Percentiles rank a stretch among this genome's conserved stretches.
These are phyloP conservation scores for Pythium aquatile DNA, from an alignment of 352 stramenopile genomes.

Conservation along the genomic window DNA sequence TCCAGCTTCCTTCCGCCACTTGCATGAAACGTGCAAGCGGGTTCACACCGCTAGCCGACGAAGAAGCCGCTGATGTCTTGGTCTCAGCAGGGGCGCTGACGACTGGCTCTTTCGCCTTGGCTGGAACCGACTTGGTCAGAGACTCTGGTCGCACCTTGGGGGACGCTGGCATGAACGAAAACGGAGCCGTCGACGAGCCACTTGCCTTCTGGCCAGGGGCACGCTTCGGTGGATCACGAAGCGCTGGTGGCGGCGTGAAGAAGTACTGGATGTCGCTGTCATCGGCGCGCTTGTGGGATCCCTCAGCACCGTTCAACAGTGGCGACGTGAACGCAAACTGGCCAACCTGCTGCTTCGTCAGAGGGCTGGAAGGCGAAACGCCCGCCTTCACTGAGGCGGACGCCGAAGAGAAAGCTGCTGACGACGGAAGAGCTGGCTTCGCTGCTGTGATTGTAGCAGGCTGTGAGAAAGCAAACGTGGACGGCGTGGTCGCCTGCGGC, in stretches of 20 bases:
- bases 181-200: conserved; percentile 36
- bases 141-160: conserved; percentile 54
- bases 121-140: conserved; percentile 31
- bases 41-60: neutral
- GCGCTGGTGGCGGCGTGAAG: conserved; percentile 58
- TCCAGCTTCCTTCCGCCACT: conserved; percentile 60
- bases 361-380: neutral
- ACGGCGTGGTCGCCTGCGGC: neutral
- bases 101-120: conserved; percentile 23
- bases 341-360: conserved; percentile 20
- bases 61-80: neutral
- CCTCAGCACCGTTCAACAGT: neutral
- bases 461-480: conserved; percentile 19
- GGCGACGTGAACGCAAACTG: conserved; percentile 61
- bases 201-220: conserved; percentile 25
- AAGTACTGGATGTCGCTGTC: conserved; percentile 49
- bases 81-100: neutral
- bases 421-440: neutral
- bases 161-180: conserved; percentile 65
- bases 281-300: conserved; percentile 28
- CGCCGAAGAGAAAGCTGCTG: neutral
- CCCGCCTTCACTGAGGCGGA: neutral
- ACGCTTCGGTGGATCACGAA: conserved; percentile 63
- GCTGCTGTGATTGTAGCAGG: neutral
- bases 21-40: conserved; percentile 34